Evolutionary conservation across 306 rosid species (phyloP).

Genomic region (Cercis canadensis): DNA sequence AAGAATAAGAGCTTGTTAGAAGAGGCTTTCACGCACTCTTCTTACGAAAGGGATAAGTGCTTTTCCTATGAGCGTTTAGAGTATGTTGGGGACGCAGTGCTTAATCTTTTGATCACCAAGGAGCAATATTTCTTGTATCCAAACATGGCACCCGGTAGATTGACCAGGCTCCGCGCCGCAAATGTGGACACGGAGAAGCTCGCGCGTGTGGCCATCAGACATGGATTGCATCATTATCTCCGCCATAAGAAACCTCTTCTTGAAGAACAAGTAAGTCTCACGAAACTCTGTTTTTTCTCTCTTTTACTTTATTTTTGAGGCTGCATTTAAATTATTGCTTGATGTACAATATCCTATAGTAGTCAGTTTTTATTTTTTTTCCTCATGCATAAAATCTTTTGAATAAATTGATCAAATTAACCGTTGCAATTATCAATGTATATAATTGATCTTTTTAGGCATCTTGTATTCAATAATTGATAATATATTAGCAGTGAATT

Average conservation of each 20-base stretch:
- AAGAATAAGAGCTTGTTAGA: conserved; percentile 45
- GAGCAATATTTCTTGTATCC: conserved; percentile 56
- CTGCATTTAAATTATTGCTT: no score
- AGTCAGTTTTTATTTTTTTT: no score
- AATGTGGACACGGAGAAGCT: conserved; percentile 74
- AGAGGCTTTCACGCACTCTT: conserved; percentile 64
- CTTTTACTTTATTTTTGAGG: no score
- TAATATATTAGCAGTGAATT: no score
- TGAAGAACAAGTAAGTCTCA: conserved; percentile 44
- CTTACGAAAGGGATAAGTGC: neutral
- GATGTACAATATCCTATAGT: no score
- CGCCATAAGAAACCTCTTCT: conserved; percentile 58
- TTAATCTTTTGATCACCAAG: conserved; percentile 46
- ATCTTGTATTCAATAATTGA: no score
- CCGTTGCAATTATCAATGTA: no score
- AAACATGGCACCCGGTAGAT: conserved; percentile 39
- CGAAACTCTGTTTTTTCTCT: no score
- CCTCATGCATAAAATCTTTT: no score
- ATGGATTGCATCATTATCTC: conserved; percentile 54
- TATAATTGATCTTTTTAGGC: no score
- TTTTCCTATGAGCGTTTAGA: conserved; percentile 52
- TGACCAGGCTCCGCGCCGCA: conserved; percentile 63
- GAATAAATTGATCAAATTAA: no score
- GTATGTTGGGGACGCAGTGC: conserved; percentile 62
- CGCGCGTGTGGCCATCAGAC: conserved; percentile 61